Conservation (phyloP, 106 monocot genomes). For the Phalaenopsis aphrodite region DNA sequence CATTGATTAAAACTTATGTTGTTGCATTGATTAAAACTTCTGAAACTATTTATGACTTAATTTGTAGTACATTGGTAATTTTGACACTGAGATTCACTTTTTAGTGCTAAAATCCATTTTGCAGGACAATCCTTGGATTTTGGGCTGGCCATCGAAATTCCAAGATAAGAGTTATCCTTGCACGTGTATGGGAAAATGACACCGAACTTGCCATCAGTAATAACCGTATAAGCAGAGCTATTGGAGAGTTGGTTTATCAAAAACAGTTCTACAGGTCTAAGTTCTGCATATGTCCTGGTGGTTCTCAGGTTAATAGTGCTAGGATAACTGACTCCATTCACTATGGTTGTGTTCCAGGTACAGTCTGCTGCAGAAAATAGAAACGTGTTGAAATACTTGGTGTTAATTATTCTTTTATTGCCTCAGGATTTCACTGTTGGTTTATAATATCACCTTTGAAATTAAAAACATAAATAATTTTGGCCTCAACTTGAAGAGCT, state of each 20-base stretch:
- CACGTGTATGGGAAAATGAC: constrained; percentile 93
- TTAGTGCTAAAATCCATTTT: constrained; percentile 7
- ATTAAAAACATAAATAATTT: not conserved
- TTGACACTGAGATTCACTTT: not conserved
- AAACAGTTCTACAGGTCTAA: constrained; percentile 80
- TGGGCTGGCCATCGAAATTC: constrained; percentile 99
- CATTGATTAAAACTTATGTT: not conserved
- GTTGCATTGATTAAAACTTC: not conserved
- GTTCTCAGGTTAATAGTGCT: constrained; percentile 97
- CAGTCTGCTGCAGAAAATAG: constrained; percentile 3
- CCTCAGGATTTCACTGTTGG: not conserved
- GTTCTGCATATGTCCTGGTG: constrained; percentile 98
- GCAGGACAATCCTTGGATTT: constrained; percentile 89
- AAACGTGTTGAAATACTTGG: not conserved
- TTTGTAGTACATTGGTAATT: not conserved
- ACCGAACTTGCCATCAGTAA: constrained; percentile 96
- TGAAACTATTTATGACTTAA: not conserved
- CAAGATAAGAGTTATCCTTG: constrained; percentile 92
- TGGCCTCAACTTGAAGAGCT: too few species aligned
- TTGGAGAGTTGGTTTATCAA: constrained; percentile 83
- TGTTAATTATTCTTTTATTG: not conserved
- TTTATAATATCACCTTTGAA: not conserved
- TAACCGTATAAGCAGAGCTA: constrained; percentile 84
- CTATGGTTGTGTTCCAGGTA: constrained; percentile 92
- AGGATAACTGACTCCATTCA: constrained; percentile 93